Base-by-base conservation (phyloP, 2,329 filamentous ascomycete genomes). In the Exserohilum turcica region DNA sequence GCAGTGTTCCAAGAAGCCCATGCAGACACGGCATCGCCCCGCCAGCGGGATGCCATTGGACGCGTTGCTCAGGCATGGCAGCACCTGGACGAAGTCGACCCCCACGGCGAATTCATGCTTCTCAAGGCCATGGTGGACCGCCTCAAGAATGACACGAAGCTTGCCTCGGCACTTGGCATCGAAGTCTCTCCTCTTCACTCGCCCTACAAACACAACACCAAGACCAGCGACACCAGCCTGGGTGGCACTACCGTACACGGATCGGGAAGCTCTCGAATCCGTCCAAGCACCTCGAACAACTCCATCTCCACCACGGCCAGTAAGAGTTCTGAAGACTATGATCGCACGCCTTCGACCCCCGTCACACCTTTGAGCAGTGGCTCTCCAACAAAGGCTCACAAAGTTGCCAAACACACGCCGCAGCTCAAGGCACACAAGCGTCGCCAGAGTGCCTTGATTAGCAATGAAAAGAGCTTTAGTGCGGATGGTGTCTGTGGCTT, bases 21-120 rank as follows among this genome's bases (percentile, higher is more conserved):
- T 67, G 89, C 91, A n/a, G 90, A 93, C 49, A 96, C 85, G 0
- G 82, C 79, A 6, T 82, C 82, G 32, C 79, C 83, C 47, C 78
- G 79, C n/a, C 95, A 94, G 73, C 84, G 92, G 31, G 91, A 96
- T 64, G 91, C 91, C 0, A 82, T 97, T 27, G 90, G 89, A 2
- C 86, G 86, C 59, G 81, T 97, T 10, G 91, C 90, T 0, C 90
- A 96, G 71, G 92, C 93, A 0, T 95, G 94, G 80, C 88, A 87
- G 4, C 83, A 87, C 10, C 82, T 99, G 28, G 91, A 97, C 72
- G 86, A 90, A 38, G 82, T 93, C 27, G 93, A 99, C 67, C 93
- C 93, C 0, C 93, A 97, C 71, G 92, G 92, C 15, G 86, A 92
- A 35, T 94, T 93, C 66, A 86, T 96, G 61, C 81, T 99, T 13